phyloP scores from a whole-genome alignment of 345 rosid species.

The Lumnitzera racemosa region DNA sequence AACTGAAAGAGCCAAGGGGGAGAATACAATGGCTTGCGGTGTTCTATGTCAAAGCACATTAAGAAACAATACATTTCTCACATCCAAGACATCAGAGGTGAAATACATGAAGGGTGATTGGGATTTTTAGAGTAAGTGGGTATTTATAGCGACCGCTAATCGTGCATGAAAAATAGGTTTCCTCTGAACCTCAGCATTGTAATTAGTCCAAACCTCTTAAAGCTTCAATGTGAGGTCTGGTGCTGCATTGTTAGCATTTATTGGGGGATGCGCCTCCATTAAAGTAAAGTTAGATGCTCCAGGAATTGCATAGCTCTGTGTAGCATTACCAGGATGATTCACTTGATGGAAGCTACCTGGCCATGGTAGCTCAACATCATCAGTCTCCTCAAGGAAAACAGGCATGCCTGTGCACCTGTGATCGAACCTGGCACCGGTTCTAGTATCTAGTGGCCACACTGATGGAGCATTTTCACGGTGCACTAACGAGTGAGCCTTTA shows the following conservation, averaged over 20 bases:
- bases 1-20: too few species aligned
- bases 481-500: slow-evolving; percentile 48
- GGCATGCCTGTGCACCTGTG: slow-evolving; percentile 42
- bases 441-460: slow-evolving; percentile 30
- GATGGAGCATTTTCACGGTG: slow-evolving; percentile 25
- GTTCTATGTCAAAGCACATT: too few species aligned
- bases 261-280: slow-evolving; percentile 22
- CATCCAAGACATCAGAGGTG: too few species aligned
- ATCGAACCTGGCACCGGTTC: slow-evolving; percentile 41
- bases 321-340: slow-evolving; percentile 15
- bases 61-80: too few species aligned
- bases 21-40: too few species aligned
- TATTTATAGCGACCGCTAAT: too few species aligned
- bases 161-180: too few species aligned
- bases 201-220: slow-evolving; percentile 15
- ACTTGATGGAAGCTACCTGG: slow-evolving; percentile 67
- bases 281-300: slow-evolving; percentile 29
- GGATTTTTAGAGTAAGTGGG: too few species aligned
- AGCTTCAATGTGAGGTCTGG: slow-evolving; percentile 71
- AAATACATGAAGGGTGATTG: too few species aligned
- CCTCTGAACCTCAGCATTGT: too few species aligned
- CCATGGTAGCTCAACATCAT: slow-evolving; percentile 57
- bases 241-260: slow-evolving; percentile 30
- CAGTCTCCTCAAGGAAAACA: slow-evolving; percentile 36
- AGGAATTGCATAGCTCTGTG: slow-evolving; percentile 21